These are phyloP conservation scores for Melampsora medusae DNA, from an alignment of 1,284 basidiomycete genomes.

Conservation along the genomic window DNA sequence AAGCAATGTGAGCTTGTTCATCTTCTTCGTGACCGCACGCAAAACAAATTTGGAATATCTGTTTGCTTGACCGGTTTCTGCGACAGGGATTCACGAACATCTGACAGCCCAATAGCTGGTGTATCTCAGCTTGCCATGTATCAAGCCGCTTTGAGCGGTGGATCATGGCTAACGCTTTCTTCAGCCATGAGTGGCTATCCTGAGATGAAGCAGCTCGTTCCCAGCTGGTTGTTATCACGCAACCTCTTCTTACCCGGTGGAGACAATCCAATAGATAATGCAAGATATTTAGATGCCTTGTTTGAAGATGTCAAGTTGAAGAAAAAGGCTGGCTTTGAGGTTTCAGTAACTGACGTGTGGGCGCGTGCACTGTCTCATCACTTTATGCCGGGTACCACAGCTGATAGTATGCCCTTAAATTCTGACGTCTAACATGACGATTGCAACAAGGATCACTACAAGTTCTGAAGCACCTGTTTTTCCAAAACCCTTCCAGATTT, in stretches of 20 bases:
- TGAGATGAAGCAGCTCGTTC: neutral
- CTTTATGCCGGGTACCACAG: conserved; percentile 17
- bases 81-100: conserved; percentile 15
- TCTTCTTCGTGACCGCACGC: neutral
- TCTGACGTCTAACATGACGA: too few relatives aligned
- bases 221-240: neutral
- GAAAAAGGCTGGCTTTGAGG: conserved; percentile 22
- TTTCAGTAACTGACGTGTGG: conserved; percentile 30
- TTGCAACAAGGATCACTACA: neutral
- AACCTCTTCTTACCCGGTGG: conserved; percentile 14
- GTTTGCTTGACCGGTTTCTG: neutral
- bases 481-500: conserved; percentile 3
- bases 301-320: conserved; percentile 8
- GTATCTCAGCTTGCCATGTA: conserved; percentile 53
- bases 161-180: conserved; percentile 51
- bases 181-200: conserved; percentile 51
- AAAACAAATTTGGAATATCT: neutral
- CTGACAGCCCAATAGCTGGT: conserved; percentile 48
- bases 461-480: neutral
- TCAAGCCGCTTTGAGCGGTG: conserved; percentile 52
- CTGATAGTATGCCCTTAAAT: neutral
- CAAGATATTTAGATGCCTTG: conserved; percentile 7
- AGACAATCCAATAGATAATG: neutral
- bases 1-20: conserved; percentile 20
- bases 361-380: conserved; percentile 16